Evolutionary conservation across 495 filamentous ascomycete genomes (phyloP).

Genomic region (Physcia stellaris): DNA sequence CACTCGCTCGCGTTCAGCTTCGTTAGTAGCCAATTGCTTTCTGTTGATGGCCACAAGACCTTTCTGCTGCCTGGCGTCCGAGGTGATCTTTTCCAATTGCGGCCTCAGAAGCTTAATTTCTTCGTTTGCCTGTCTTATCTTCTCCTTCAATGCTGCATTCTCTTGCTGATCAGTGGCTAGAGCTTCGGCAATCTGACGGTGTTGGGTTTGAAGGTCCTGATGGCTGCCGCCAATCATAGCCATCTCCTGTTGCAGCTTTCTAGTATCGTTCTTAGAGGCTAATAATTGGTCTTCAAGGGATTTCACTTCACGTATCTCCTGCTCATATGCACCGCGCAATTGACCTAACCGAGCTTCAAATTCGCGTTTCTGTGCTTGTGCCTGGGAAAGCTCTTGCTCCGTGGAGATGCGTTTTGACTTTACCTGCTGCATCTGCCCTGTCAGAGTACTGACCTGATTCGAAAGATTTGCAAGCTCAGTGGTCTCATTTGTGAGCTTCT

Average conservation of each 20-base stretch:
- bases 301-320: slow-evolving; percentile 77
- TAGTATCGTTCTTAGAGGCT: slow-evolving; percentile 61
- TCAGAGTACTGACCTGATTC: slow-evolving; percentile 79
- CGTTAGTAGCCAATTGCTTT: slow-evolving; percentile 83
- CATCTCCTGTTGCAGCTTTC: slow-evolving; percentile 67
- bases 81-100: slow-evolving; percentile 78
- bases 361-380: slow-evolving; percentile 73
- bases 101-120: slow-evolving; percentile 74
- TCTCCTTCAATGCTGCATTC: slow-evolving; percentile 73
- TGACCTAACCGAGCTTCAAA: slow-evolving; percentile 79
- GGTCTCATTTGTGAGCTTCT: slow-evolving; percentile 74
- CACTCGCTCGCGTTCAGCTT: slow-evolving; percentile 73
- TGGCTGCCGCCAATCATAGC: slow-evolving; percentile 67
- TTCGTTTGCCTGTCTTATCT: slow-evolving; percentile 65
- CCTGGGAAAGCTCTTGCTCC: slow-evolving; percentile 66
- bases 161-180: slow-evolving; percentile 81
- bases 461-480: slow-evolving; percentile 92
- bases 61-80: slow-evolving; percentile 84
- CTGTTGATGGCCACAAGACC: slow-evolving; percentile 94
- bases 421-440: slow-evolving; percentile 87
- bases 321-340: slow-evolving; percentile 76
- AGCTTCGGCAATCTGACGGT: slow-evolving; percentile 56
- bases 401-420: slow-evolving; percentile 64
- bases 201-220: slow-evolving; percentile 75
- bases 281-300: slow-evolving; percentile 71